Evolutionary conservation across 306 rosid genomes (phyloP).

Genomic region (Trichosanthes truncata): DNA sequence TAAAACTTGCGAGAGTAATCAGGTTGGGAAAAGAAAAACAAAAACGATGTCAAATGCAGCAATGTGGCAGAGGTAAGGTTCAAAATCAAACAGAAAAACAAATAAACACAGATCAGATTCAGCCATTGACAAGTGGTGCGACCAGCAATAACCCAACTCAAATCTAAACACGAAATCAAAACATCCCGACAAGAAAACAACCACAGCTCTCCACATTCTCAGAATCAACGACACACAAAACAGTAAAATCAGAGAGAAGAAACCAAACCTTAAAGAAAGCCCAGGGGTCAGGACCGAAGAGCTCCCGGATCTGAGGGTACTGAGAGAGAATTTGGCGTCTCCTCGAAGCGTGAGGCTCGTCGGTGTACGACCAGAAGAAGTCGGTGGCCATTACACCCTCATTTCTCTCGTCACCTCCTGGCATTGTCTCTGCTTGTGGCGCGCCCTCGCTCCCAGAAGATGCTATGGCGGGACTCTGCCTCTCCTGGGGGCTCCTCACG

Average conservation of each 20-base stretch:
- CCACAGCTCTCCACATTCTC: not conserved
- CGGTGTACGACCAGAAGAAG: conserved; percentile 91
- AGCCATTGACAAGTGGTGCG: not conserved
- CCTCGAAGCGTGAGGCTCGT: conserved; percentile 86
- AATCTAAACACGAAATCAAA: not conserved
- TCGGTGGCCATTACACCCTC: conserved; percentile 56
- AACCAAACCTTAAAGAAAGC: conserved; percentile 58
- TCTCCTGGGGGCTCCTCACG: not conserved
- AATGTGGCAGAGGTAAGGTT: not conserved
- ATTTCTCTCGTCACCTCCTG: conserved; percentile 16
- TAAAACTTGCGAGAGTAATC: not conserved
- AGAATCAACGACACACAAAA: not conserved
- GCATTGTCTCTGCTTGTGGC: conserved; percentile 11
- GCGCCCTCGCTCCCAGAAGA: not conserved
- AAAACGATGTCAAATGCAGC: not conserved
- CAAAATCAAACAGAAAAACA: not conserved
- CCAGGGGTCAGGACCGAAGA: conserved; percentile 71
- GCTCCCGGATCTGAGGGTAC: conserved; percentile 79
- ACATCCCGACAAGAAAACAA: not conserved
- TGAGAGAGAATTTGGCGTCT: conserved; percentile 88
- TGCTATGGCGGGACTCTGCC: not conserved
- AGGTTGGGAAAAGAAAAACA: not conserved
- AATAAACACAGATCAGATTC: not conserved
- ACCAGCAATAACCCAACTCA: not conserved
- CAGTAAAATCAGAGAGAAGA: not conserved